Evolutionary conservation across 306 rosid genomes (phyloP).

Genomic region (Sesbania bispinosa): DNA sequence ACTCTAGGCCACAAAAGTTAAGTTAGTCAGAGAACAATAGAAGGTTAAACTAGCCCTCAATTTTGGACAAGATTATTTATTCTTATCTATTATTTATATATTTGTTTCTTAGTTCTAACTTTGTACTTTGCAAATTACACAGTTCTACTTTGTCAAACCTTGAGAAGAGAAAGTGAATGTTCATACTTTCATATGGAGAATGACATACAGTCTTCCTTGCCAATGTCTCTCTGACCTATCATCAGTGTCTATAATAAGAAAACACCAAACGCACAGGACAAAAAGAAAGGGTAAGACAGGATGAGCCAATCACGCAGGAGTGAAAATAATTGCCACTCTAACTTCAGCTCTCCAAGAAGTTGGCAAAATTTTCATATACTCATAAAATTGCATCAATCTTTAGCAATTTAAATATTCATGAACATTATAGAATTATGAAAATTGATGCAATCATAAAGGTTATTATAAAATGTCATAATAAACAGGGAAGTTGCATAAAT

Average conservation of each 20-base stretch:
- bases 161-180: neutral
- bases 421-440: too few species aligned
- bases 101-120: neutral
- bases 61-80: too few species aligned
- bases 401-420: neutral
- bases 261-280: neutral
- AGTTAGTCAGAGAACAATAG: neutral
- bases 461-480: too few species aligned
- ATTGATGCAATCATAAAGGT: too few species aligned
- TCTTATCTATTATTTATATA: too few species aligned
- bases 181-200: neutral
- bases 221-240: neutral
- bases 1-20: neutral
- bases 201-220: neutral
- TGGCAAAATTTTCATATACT: neutral
- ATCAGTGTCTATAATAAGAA: neutral
- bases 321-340: neutral
- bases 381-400: neutral
- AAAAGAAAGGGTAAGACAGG: neutral
- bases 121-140: neutral
- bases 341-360: neutral
- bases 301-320: neutral
- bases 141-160: neutral
- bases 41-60: too few species aligned
- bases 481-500: too few species aligned